Conservation (phyloP, 352 stramenopile genomes). For the Phytophthora tentaculata region DNA sequence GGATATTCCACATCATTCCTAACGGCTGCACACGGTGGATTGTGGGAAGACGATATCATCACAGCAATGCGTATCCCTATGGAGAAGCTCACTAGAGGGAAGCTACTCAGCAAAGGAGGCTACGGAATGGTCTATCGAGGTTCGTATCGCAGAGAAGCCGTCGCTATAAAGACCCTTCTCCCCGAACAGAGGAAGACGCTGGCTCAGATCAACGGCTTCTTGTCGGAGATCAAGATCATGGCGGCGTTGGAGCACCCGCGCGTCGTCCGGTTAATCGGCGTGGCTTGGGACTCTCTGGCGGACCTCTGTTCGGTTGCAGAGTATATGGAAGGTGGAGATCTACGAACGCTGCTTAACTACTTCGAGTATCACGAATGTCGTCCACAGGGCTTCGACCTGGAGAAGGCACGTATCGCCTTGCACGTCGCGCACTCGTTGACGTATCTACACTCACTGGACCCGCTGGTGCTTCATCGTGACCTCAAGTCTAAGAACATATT, state of each 20-base stretch:
- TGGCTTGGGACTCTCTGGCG: slow-evolving; percentile 54
- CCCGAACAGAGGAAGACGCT: slow-evolving; percentile 39
- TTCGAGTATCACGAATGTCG: slow-evolving; percentile 36
- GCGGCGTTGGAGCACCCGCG: slow-evolving; percentile 43
- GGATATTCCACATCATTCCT: slow-evolving; percentile 19
- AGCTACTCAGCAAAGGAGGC: slow-evolving; percentile 42
- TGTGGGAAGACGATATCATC: slow-evolving; percentile 49
- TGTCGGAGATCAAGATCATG: slow-evolving; percentile 58
- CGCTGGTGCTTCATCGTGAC: slow-evolving; percentile 51
- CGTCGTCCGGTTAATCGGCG: slow-evolving; percentile 53
- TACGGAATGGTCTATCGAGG: slow-evolving; percentile 58
- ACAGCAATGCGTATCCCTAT: slow-evolving; percentile 41
- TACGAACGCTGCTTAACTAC: slow-evolving; percentile 41
- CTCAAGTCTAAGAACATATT: slow-evolving; percentile 69
- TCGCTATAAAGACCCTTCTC: slow-evolving; percentile 60
- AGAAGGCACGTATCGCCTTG: slow-evolving; percentile 42
- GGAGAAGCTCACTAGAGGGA: slow-evolving; percentile 33
- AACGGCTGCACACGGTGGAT: slow-evolving; percentile 15
- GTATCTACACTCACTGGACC: slow-evolving; percentile 55
- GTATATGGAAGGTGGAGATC: slow-evolving; percentile 53
- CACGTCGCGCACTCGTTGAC: slow-evolving; percentile 42
- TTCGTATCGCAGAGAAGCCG: slow-evolving; percentile 40
- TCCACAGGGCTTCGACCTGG: slow-evolving; percentile 41
- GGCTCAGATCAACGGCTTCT: slow-evolving; percentile 46
- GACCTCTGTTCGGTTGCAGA: slow-evolving; percentile 51